Percentiles rank a stretch among this genome's conserved stretches.
These are phyloP conservation scores for Cadophora luteo-olivacea DNA, from an alignment of 2,329 filamentous ascomycete species.

Conservation along the genomic window DNA sequence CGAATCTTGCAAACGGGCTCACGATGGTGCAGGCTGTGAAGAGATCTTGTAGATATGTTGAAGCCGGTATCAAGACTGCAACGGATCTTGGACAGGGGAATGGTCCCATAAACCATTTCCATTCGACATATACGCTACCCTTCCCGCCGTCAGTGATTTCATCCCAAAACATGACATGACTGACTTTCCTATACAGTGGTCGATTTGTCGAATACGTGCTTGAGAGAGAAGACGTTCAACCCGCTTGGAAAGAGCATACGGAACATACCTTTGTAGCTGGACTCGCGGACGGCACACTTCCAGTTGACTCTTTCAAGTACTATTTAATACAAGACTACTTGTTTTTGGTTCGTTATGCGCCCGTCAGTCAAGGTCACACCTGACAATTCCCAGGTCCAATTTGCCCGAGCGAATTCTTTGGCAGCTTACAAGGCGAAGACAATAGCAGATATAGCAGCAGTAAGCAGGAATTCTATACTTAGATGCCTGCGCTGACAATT, in stretches of 20 bases:
- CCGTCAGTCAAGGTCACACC: not conserved
- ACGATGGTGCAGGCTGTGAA: conserved; percentile 66
- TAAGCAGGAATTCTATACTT: conserved; percentile 48
- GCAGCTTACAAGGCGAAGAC: conserved; percentile 83
- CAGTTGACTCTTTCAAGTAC: conserved; percentile 79
- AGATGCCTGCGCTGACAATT: not conserved
- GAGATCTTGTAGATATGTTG: conserved; percentile 73
- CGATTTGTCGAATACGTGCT: conserved; percentile 86
- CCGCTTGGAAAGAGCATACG: conserved; percentile 77
- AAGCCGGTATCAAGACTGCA: conserved; percentile 66
- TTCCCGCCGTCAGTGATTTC: conserved; percentile 60
- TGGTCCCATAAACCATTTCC: conserved; percentile 81
- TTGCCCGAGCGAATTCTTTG: conserved; percentile 84
- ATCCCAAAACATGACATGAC: not conserved
- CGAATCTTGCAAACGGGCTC: conserved; percentile 69
- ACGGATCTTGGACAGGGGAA: conserved; percentile 62
- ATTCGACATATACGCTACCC: conserved; percentile 70
- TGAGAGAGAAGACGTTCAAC: conserved; percentile 73
- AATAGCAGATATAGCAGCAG: conserved; percentile 74
- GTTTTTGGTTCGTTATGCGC: conserved; percentile 67
- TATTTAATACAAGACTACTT: conserved; percentile 94
- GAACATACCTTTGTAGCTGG: conserved; percentile 83
- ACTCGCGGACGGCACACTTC: conserved; percentile 77
- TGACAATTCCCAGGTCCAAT: conserved; percentile 68
- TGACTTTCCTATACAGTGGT: conserved; percentile 55